Percentiles rank a stretch among this genome's conserved stretches.
These are phyloP conservation scores for Cyanodermella asteris DNA, from an alignment of 2,329 filamentous ascomycete genomes.

Conservation along the genomic window DNA sequence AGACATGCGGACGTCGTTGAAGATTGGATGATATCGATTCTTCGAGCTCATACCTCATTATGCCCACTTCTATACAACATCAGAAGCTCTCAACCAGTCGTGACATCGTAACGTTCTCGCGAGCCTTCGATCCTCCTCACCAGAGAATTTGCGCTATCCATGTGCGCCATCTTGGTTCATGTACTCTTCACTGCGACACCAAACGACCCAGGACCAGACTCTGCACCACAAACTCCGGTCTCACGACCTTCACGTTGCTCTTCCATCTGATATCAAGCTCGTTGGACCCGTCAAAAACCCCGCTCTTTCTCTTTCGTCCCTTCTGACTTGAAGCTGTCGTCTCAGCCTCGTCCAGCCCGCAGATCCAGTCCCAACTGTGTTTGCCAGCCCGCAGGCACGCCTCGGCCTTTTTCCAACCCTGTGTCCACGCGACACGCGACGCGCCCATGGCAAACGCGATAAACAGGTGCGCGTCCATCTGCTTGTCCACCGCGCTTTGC, in stretches of 20 bases:
- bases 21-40: no score
- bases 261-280: slow-evolving; percentile 12
- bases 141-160: no score
- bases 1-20: no score
- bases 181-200: slow-evolving; percentile 46
- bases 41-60: no score
- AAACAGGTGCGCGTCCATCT: slow-evolving; percentile 54
- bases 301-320: slow-evolving; percentile 23
- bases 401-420: slow-evolving; percentile 41
- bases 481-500: slow-evolving; percentile 38
- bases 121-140: no score
- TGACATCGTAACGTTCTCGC: no score
- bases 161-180: no score
- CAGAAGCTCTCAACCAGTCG: no score
- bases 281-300: slow-evolving; percentile 9
- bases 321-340: slow-evolving; percentile 14
- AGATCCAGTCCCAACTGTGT: slow-evolving; percentile 51
- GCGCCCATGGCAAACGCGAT: slow-evolving; percentile 61
- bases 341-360: slow-evolving; percentile 45
- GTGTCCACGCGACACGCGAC: slow-evolving; percentile 38
- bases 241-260: slow-evolving; percentile 40
- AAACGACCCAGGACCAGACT: slow-evolving; percentile 72
- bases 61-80: no score
- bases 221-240: slow-evolving; percentile 76
- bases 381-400: slow-evolving; percentile 25